Conservation (phyloP, 106 monocot species). For the Gastrodia elata region DNA sequence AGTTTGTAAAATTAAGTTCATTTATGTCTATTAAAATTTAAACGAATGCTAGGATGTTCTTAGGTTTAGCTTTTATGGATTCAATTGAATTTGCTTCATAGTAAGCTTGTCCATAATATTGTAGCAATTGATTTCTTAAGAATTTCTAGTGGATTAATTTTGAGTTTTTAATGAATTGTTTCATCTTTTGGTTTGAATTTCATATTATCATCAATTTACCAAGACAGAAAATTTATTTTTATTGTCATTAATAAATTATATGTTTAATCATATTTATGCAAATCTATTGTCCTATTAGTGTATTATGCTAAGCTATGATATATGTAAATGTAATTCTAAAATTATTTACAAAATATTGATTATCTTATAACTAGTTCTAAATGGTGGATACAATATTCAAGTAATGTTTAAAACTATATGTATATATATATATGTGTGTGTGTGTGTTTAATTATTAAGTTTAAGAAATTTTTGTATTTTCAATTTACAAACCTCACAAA, state of each 20-base stretch:
- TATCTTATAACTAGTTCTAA: background rate
- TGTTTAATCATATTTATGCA: background rate
- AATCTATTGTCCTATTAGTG: background rate
- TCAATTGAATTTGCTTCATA: background rate
- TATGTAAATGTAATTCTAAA: background rate
- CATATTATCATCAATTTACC: background rate
- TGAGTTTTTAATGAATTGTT: background rate
- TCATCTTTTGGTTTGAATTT: background rate
- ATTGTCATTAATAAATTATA: background rate
- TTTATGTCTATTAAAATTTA: no score
- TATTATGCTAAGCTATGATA: background rate
- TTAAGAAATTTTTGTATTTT: background rate
- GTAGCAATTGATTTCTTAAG: background rate
- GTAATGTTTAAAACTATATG: background rate
- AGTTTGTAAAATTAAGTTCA: background rate
- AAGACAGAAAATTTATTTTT: background rate
- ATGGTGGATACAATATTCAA: background rate
- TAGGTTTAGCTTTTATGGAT: background rate
- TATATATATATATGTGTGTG: no score
- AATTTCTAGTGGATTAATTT: background rate
- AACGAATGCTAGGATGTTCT: background rate
- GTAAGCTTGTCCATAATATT: background rate
- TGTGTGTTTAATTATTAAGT: no score
- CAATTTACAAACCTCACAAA: background rate
- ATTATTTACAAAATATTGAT: background rate